phyloP scores from a whole-genome alignment of 208 protist species.

The Trypanosoma melophagium region DNA sequence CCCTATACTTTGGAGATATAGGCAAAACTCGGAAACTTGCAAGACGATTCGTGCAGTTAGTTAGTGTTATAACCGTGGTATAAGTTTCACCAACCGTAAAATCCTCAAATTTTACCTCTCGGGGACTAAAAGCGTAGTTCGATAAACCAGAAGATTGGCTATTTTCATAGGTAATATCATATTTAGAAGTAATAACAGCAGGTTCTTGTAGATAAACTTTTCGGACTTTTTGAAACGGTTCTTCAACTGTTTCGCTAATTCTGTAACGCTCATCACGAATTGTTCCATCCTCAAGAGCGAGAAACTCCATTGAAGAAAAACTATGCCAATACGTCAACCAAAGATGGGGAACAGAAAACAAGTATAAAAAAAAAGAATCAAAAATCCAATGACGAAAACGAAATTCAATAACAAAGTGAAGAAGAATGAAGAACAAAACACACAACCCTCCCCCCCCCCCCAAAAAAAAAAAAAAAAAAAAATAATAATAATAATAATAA shows the following conservation, averaged over 20 bases:
- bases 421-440: background rate
- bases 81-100: constrained; percentile 80
- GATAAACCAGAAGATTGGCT: background rate
- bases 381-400: background rate
- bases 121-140: constrained; percentile 30
- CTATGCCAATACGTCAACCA: constrained; percentile 12
- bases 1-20: constrained; percentile 56
- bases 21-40: constrained; percentile 77
- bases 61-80: constrained; percentile 52
- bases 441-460: background rate
- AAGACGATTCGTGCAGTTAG: constrained; percentile 73
- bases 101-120: constrained; percentile 65
- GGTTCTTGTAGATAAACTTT: constrained; percentile 15
- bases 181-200: background rate
- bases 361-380: background rate
- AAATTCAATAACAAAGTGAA: background rate
- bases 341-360: constrained; percentile 3
- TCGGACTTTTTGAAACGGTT: constrained; percentile 4
- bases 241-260: constrained; percentile 24
- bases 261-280: constrained; percentile 60
- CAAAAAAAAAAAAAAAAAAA: too few relatives aligned
- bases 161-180: background rate
- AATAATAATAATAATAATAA: too few relatives aligned
- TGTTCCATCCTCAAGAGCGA: constrained; percentile 61
- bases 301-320: constrained; percentile 50